phyloP scores from a whole-genome alignment of 257 asterid genomes.

The Handroanthus guayacan region DNA sequence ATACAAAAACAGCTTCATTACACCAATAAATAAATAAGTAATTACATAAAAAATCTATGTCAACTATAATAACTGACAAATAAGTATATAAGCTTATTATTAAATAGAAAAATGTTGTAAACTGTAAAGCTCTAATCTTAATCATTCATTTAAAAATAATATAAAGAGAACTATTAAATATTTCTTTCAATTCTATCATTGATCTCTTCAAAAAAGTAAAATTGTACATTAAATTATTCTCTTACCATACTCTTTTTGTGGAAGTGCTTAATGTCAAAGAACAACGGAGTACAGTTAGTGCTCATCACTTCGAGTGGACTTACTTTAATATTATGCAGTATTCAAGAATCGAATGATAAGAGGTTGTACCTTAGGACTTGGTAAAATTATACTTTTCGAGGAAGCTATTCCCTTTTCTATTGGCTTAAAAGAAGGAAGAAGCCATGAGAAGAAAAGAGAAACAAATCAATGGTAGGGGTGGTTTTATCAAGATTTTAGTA shows the following conservation, averaged over 20 bases:
- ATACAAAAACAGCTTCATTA: no score
- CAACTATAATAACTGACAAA: no score
- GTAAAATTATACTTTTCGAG: not conserved
- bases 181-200: constrained; percentile 1
- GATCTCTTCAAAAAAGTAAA: constrained; percentile 12
- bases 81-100: no score
- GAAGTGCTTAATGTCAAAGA: not conserved
- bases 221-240: not conserved
- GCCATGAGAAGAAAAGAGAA: not conserved
- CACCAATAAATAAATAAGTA: no score
- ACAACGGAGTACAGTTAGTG: not conserved
- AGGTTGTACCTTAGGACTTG: not conserved
- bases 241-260: not conserved
- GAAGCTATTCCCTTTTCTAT: not conserved
- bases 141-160: not conserved
- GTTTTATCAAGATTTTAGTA: constrained; percentile 24
- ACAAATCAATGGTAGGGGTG: not conserved
- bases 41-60: no score
- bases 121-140: not conserved
- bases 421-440: not conserved
- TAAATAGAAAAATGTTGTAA: no score
- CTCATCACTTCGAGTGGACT: constrained; percentile 20
- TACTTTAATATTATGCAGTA: constrained; percentile 3
- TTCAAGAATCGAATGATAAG: constrained; percentile 32
- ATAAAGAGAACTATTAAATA: constrained; percentile 8